Percentiles rank a stretch among this genome's conserved stretches.
phyloP scores from a whole-genome alignment of 2,329 filamentous ascomycete genomes.

The Mycosphaerella arachidis region DNA sequence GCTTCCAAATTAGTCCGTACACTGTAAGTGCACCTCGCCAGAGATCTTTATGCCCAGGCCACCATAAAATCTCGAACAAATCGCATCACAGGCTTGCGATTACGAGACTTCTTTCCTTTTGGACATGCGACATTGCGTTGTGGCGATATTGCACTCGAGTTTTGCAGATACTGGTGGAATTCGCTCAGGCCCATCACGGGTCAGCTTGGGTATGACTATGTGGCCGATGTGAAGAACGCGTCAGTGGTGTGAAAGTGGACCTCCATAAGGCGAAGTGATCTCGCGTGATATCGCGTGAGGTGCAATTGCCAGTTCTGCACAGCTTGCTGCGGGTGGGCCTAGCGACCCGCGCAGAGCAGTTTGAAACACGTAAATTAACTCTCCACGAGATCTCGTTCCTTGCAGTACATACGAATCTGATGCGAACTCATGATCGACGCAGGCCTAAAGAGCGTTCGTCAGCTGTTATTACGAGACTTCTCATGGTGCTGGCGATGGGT shows the following conservation, averaged over 20 bases:
- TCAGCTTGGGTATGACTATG: not conserved
- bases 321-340: not conserved
- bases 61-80: too few relatives aligned
- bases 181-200: not conserved
- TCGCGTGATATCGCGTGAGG: not conserved
- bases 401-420: not conserved
- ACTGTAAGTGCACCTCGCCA: not conserved
- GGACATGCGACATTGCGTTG: too few relatives aligned
- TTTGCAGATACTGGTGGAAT: too few relatives aligned
- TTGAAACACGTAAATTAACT: not conserved
- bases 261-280: constrained; percentile 2
- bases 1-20: too few relatives aligned
- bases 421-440: not conserved
- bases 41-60: too few relatives aligned
- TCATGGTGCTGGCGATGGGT: not conserved
- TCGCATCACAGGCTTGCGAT: too few relatives aligned
- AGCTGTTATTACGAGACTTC: not conserved
- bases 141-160: too few relatives aligned
- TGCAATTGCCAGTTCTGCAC: not conserved
- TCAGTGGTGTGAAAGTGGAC: not conserved
- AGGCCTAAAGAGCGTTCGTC: not conserved
- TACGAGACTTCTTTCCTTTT: too few relatives aligned
- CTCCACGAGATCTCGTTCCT: not conserved
- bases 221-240: not conserved
- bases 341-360: not conserved